Evolutionary conservation across 2,329 filamentous ascomycete genomes (phyloP).

Genomic region (Zopfia rhizophila): DNA sequence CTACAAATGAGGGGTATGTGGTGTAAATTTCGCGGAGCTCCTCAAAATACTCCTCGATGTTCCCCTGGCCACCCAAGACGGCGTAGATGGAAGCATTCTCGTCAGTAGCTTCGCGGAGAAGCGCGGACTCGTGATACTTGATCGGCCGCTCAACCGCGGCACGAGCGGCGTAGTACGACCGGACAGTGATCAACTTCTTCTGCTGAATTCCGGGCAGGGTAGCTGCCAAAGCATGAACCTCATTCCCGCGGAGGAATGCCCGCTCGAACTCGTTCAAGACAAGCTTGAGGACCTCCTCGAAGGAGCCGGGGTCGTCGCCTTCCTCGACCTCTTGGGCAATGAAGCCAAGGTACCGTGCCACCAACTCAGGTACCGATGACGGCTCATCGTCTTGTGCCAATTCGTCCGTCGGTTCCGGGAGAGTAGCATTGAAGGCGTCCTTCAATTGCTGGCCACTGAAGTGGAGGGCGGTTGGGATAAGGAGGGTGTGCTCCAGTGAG

Average conservation of each 20-base stretch:
- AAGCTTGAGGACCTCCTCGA: slow-evolving; percentile 91
- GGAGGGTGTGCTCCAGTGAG: slow-evolving; percentile 94
- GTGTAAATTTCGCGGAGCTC: slow-evolving; percentile 91
- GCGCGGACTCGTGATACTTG: slow-evolving; percentile 91
- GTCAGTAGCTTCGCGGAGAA: slow-evolving; percentile 88
- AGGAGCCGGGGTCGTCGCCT: slow-evolving; percentile 91
- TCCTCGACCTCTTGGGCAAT: slow-evolving; percentile 90
- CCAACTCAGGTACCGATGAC: slow-evolving; percentile 92
- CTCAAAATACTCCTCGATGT: slow-evolving; percentile 99
- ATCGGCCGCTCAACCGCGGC: slow-evolving; percentile 85
- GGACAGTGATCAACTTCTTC: slow-evolving; percentile 91
- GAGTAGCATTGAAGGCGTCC: slow-evolving; percentile 84
- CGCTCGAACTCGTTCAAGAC: slow-evolving; percentile 96
- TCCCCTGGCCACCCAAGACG: slow-evolving; percentile 96
- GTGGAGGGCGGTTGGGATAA: slow-evolving; percentile 93
- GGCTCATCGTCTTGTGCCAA: slow-evolving; percentile 98
- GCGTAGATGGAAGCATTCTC: slow-evolving; percentile 87
- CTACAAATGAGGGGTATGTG: slow-evolving; percentile 91
- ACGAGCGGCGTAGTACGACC: slow-evolving; percentile 91
- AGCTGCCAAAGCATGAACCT: slow-evolving; percentile 90
- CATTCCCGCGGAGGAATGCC: slow-evolving; percentile 92
- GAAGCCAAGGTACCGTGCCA: slow-evolving; percentile 92
- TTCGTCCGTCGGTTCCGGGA: slow-evolving; percentile 94
- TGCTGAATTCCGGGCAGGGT: slow-evolving; percentile 86
- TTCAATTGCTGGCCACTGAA: slow-evolving; percentile 96